Percentiles rank a stretch among this genome's conserved stretches.
These are phyloP conservation scores for Backusella macrospora DNA, from an alignment of 192 early-diverging fungal genomes.

Conservation along the genomic window DNA sequence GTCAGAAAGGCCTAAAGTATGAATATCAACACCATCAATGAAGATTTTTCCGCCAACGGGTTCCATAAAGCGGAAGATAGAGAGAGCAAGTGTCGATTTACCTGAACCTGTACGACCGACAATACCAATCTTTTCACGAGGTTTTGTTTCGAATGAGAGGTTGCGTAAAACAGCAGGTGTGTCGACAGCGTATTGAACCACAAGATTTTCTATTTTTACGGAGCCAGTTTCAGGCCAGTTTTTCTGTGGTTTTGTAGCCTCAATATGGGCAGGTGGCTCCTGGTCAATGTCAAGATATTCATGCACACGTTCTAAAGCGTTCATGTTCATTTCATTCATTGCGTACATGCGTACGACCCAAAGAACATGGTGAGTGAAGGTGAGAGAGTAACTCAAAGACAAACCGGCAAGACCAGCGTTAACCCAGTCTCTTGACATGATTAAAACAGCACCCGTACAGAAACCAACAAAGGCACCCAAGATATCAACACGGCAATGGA, in stretches of 20 bases:
- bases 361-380: constrained; percentile 78
- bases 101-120: constrained; percentile 89
- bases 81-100: constrained; percentile 74
- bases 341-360: constrained; percentile 84
- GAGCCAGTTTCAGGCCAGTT: constrained; percentile 73
- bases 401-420: constrained; percentile 91
- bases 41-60: constrained; percentile 63
- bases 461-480: constrained; percentile 80
- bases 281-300: constrained; percentile 86
- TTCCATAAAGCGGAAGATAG: constrained; percentile 81
- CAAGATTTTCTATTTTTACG: constrained; percentile 70
- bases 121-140: constrained; percentile 86
- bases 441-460: constrained; percentile 64
- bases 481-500: constrained; percentile 81
- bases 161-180: constrained; percentile 73
- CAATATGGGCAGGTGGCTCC: constrained; percentile 55
- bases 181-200: constrained; percentile 80
- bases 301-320: constrained; percentile 83
- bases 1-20: constrained; percentile 69
- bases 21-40: constrained; percentile 80
- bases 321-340: constrained; percentile 86
- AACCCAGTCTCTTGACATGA: constrained; percentile 52
- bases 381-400: constrained; percentile 79
- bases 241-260: constrained; percentile 2
- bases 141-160: constrained; percentile 69